Percentiles rank a stretch among this genome's conserved stretches.
Evolutionary conservation across 2,329 filamentous ascomycete species (phyloP).

Genomic region (Colletotrichum tropicale): DNA sequence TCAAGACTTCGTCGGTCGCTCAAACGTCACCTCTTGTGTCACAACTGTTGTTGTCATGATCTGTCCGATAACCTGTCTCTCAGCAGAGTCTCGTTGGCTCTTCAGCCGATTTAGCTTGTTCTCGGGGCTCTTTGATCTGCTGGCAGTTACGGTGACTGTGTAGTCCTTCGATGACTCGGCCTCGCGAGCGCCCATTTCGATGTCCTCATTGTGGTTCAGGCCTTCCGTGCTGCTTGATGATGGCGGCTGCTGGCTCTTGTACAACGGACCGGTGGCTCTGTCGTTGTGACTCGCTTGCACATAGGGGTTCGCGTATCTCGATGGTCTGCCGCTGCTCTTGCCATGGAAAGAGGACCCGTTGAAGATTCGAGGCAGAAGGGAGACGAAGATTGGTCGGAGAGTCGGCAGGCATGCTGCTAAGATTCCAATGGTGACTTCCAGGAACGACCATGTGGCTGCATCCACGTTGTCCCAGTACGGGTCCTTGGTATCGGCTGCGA

Average conservation of each 20-base stretch:
- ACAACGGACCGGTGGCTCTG: conserved; percentile 13
- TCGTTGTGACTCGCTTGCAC: conserved; percentile 11
- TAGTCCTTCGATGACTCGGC: not conserved
- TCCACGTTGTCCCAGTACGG: conserved; percentile 34
- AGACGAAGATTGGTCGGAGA: conserved; percentile 30
- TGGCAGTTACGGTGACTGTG: not conserved
- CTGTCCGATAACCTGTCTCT: not conserved
- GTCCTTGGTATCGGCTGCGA: conserved; percentile 23
- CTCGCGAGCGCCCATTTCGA: not conserved
- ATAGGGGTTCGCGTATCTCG: not conserved
- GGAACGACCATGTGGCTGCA: conserved; percentile 33
- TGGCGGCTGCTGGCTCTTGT: not conserved
- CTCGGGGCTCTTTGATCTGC: not conserved
- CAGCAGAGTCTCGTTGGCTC: not conserved
- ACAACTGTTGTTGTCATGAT: conserved; percentile 27
- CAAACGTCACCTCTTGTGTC: conserved; percentile 21
- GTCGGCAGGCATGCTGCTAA: conserved; percentile 32
- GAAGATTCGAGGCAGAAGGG: conserved; percentile 24
- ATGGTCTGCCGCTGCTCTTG: not conserved
- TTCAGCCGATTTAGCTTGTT: not conserved
- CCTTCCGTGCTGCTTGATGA: not conserved
- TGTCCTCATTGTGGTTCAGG: not conserved
- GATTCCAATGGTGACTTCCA: conserved; percentile 33
- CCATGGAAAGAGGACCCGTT: not conserved
- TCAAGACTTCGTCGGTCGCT: not conserved